Base-by-base conservation (phyloP, 75 land plant species). In the Azolla pinnata region DNA sequence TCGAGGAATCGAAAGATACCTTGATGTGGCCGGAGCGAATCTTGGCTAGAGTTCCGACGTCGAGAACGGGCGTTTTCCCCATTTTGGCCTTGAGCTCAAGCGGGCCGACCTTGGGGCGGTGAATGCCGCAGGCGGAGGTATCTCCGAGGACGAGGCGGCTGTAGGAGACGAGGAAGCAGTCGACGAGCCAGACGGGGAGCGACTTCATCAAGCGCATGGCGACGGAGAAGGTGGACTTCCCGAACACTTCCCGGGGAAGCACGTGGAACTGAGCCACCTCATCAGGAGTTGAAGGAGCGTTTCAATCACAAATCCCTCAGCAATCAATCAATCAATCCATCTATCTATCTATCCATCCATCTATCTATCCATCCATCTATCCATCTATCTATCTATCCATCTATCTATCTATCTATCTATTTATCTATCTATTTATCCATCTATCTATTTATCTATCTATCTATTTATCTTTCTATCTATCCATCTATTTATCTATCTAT, bases 211-310 rank as follows among this genome's bases (percentile, higher is more conserved):
- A 33, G 19, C 34, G 33, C 75, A 66, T 60, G 1, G 75, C 66
- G 27, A 72, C 33, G 27, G 57, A 60, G 42, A 72, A 72, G n/a
- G 69, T 61, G 0, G 68, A 72, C 5, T 28, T 65, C 19, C 75
- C 75, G 21, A 72, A 54, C 52, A 72, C 66, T n/a, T 72, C 64
- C 29, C 57, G 48, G 44, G 75, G 69, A 0, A 72, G 64, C 28
- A 72, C 44, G 31, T 72, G 75, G 12, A 72, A 54, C 75, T 72
- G 57, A n/a, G n/a, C n/a, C n/a, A n/a, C n/a, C n/a, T n/a, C n/a
- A n/a, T n/a, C n/a, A n/a, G n/a, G n/a, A n/a, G n/a, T n/a, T n/a
- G n/a, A n/a, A n/a, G n/a, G n/a, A n/a, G n/a, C n/a, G n/a, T n/a
- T n/a, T n/a, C 33, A 62, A 23, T 46, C 14, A 17, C 49, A 17